These are phyloP conservation scores for Colletotrichum coccodes DNA, from an alignment of 2,329 filamentous ascomycete species.

Conservation along the genomic window DNA sequence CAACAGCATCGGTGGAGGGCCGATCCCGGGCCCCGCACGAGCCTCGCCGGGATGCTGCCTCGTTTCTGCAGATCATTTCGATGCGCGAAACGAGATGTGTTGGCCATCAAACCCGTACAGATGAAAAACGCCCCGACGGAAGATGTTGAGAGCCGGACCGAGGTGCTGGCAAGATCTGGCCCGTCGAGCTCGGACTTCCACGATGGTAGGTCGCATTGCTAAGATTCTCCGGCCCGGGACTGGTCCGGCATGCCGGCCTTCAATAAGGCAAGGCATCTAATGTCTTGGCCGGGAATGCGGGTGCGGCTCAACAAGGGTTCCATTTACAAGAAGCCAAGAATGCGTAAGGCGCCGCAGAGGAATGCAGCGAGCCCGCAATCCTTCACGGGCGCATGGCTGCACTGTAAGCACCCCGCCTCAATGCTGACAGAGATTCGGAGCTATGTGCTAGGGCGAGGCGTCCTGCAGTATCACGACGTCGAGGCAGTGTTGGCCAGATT, in stretches of 20 bases:
- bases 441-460: not conserved
- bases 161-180: not conserved
- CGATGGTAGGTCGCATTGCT: not conserved
- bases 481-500: conserved; percentile 7
- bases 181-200: not conserved
- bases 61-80: conserved; percentile 23
- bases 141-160: not conserved
- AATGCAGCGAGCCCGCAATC: not conserved
- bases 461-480: not conserved
- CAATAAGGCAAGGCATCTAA: not conserved
- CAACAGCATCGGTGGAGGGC: conserved; percentile 8
- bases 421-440: not conserved
- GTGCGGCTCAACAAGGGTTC: conserved; percentile 11
- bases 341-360: not conserved
- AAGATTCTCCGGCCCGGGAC: not conserved
- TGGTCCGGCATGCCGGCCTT: not conserved
- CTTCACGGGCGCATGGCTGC: not conserved
- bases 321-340: not conserved
- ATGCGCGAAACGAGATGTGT: conserved; percentile 19
- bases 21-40: conserved; percentile 22
- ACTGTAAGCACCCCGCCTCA: not conserved
- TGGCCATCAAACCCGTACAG: conserved; percentile 14
- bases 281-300: not conserved
- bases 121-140: not conserved
- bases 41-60: conserved; percentile 4